Percentiles rank a stretch among this genome's conserved stretches.
These are phyloP conservation scores for Eurotiales sp. DNA, from an alignment of 2,329 filamentous ascomycete genomes.

Conservation along the genomic window DNA sequence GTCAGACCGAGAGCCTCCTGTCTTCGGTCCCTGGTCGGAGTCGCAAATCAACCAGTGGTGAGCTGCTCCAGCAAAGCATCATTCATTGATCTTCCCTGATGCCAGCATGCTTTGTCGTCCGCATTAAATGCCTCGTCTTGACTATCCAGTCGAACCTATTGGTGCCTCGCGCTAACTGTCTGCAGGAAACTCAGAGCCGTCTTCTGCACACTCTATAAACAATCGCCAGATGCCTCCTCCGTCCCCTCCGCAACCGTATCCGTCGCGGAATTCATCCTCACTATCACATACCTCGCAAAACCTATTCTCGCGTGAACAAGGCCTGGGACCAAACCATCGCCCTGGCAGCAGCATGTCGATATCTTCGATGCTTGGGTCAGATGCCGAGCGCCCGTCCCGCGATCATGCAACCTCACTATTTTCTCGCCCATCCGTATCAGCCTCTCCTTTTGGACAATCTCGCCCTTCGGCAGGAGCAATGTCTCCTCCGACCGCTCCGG, in stretches of 20 bases:
- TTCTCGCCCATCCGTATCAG: constrained; percentile 41
- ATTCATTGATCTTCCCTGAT: no score
- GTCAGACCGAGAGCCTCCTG: constrained; percentile 31
- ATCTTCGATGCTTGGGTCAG: constrained; percentile 64
- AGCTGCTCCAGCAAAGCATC: no score
- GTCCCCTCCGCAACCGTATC: constrained; percentile 48
- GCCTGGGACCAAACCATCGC: constrained; percentile 50
- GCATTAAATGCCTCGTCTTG: no score
- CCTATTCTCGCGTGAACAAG: constrained; percentile 52
- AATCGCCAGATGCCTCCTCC: constrained; percentile 50
- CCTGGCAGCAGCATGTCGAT: constrained; percentile 68
- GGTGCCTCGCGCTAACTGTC: background rate
- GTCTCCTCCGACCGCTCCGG: constrained; percentile 40
- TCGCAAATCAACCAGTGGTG: constrained; percentile 28
- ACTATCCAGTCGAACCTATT: no score
- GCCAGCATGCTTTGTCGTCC: no score
- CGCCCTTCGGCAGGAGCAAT: constrained; percentile 34
- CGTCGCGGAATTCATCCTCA: constrained; percentile 38
- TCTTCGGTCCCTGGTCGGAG: constrained; percentile 36
- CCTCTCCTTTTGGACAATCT: constrained; percentile 29
- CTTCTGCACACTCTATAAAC: constrained; percentile 31
- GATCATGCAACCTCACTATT: constrained; percentile 46
- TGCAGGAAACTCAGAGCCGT: constrained; percentile 21
- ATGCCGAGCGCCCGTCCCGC: constrained; percentile 46
- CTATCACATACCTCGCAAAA: constrained; percentile 36